Evolutionary conservation across 768 basidiomycete genomes (phyloP).

Genomic region (Fomitopsis pulvina): DNA sequence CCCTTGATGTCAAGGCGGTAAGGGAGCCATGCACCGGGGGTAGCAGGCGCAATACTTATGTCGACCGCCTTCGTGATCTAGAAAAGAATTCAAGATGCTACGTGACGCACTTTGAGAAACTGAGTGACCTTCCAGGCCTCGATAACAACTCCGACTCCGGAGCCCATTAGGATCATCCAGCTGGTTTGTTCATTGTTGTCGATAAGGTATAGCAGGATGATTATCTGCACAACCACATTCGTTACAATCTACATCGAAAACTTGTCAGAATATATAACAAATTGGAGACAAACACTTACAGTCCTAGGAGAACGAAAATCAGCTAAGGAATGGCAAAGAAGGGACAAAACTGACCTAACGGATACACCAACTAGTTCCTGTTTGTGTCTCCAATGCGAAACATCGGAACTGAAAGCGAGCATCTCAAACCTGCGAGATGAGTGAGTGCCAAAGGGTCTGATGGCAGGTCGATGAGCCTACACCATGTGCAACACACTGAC

Average conservation of each 20-base stretch:
- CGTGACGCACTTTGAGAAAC: background rate
- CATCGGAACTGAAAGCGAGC: slow-evolving; percentile 92
- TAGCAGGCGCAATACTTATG: slow-evolving; percentile 58
- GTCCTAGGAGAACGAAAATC: slow-evolving; percentile 34
- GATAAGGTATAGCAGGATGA: slow-evolving; percentile 88
- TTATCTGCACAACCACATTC: slow-evolving; percentile 88
- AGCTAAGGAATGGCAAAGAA: slow-evolving; percentile 3
- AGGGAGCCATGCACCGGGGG: slow-evolving; percentile 62
- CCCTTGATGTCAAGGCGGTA: slow-evolving; percentile 81
- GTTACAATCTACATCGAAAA: slow-evolving; percentile 56
- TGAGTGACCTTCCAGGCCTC: slow-evolving; percentile 87
- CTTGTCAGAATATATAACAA: slow-evolving; percentile 5
- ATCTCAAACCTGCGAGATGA: slow-evolving; percentile 69
- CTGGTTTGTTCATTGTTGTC: slow-evolving; percentile 95
- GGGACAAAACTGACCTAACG: slow-evolving; percentile 51
- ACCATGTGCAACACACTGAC: slow-evolving; percentile 86
- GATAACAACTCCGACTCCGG: slow-evolving; percentile 72
- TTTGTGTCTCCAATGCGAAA: slow-evolving; percentile 92
- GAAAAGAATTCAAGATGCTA: background rate
- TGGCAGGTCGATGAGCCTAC: slow-evolving; percentile 29
- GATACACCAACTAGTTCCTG: slow-evolving; percentile 95
- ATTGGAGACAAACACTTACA: slow-evolving; percentile 30
- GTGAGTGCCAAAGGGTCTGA: slow-evolving; percentile 8
- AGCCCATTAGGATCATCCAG: slow-evolving; percentile 94
- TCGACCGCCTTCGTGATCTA: slow-evolving; percentile 90